Conservation (phyloP, 2,329 filamentous ascomycete species). For the Beauveria brongniartii region DNA sequence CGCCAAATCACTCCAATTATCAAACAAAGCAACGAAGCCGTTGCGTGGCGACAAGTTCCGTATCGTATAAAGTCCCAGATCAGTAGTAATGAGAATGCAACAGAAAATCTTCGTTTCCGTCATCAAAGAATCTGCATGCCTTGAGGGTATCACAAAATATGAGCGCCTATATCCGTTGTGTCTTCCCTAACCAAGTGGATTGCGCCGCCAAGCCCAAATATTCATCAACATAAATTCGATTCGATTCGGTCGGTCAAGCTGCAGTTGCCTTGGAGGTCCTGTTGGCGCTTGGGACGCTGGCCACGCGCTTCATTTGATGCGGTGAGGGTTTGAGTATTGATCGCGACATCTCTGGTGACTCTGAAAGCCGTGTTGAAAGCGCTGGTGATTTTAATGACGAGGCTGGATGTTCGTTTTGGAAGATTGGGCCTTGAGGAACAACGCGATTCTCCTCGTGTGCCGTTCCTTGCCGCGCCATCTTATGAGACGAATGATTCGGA, state of each 20-base stretch:
- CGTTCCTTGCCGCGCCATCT: slow-evolving; percentile 31
- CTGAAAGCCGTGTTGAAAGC: slow-evolving; percentile 23
- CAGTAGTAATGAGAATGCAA: slow-evolving; percentile 11
- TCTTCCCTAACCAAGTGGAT: slow-evolving; percentile 3
- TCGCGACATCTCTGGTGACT: slow-evolving; percentile 37
- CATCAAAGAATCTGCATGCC: slow-evolving; percentile 17
- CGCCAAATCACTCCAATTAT: background rate
- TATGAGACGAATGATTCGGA: slow-evolving; percentile 68
- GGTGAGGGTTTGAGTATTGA: slow-evolving; percentile 25
- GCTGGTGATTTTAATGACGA: slow-evolving; percentile 18
- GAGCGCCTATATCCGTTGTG: slow-evolving; percentile 5
- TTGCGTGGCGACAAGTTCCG: background rate
- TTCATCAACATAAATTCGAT: slow-evolving; percentile 2
- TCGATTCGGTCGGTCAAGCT: slow-evolving; percentile 18
- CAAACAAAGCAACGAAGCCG: background rate
- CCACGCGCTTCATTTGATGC: slow-evolving; percentile 26
- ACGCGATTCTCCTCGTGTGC: slow-evolving; percentile 5
- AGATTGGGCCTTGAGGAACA: slow-evolving; percentile 7
- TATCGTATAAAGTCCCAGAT: background rate
- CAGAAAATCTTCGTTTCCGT: slow-evolving; percentile 13
- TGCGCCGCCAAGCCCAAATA: background rate
- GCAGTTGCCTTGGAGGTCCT: slow-evolving; percentile 29
- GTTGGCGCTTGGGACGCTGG: slow-evolving; percentile 22
- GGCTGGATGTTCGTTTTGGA: slow-evolving; percentile 3
- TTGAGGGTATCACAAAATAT: slow-evolving; percentile 31